These are phyloP conservation scores for Cryptosporidium sp. DNA, from an alignment of 169 alveolate species.

Conservation along the genomic window DNA sequence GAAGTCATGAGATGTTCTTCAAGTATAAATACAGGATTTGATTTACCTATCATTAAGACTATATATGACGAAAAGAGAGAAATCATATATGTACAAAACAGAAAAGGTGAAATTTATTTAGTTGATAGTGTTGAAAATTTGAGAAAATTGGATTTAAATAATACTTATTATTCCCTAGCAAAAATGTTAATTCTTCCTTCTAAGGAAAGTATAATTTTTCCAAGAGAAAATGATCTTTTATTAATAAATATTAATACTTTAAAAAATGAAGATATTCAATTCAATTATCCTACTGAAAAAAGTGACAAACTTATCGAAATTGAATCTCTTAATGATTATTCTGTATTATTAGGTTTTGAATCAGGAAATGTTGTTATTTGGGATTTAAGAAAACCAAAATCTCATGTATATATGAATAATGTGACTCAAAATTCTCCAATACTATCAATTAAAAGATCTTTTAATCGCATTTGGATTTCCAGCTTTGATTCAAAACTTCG, in stretches of 20 bases:
- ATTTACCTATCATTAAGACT: slow-evolving; percentile 1
- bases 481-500: slow-evolving; percentile 13
- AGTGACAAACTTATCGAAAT: slow-evolving; percentile 21
- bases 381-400: slow-evolving; percentile 32
- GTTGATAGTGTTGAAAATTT: background rate
- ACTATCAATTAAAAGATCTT: slow-evolving; percentile 28
- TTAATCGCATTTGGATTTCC: slow-evolving; percentile 43
- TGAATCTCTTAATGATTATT: slow-evolving; percentile 6
- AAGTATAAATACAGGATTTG: background rate
- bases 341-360: slow-evolving; percentile 31
- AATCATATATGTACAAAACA: slow-evolving; percentile 10
- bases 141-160: background rate
- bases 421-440: slow-evolving; percentile 6
- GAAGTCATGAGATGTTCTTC: background rate
- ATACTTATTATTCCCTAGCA: background rate
- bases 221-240: background rate
- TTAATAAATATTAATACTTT: background rate
- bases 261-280: background rate
- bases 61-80: background rate
- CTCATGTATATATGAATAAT: background rate
- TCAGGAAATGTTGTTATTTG: slow-evolving; percentile 30
- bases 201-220: background rate
- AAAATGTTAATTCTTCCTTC: background rate
- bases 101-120: slow-evolving; percentile 16
- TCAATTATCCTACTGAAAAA: background rate